A percentile compares a stretch with the other conserved stretches of the same genome.
Conservation (phyloP, 2,329 filamentous ascomycete species). For the Monosporascus sp. region DNA sequence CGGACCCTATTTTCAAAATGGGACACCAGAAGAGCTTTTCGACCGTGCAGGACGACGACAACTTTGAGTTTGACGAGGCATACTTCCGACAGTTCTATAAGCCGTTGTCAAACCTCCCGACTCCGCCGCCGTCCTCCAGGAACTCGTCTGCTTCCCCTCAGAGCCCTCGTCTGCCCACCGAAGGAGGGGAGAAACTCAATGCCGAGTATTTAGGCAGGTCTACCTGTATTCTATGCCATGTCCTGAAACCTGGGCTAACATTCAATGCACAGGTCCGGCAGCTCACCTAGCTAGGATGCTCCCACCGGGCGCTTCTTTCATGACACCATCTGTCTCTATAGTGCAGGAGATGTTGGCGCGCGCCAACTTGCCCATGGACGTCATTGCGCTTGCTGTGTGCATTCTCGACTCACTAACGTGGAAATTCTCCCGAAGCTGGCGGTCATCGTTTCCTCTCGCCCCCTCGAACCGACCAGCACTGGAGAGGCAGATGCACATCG, state of each 20-base stretch:
- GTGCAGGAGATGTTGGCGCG: conserved; percentile 57
- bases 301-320: conserved; percentile 57
- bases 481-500: conserved; percentile 51
- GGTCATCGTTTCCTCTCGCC: conserved; percentile 50
- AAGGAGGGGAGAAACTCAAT: conserved; percentile 41
- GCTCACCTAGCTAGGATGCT: conserved; percentile 63
- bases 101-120: conserved; percentile 63
- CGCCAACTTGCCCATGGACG: conserved; percentile 54
- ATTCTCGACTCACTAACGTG: conserved; percentile 61
- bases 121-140: conserved; percentile 54
- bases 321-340: conserved; percentile 50
- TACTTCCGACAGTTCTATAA: conserved; percentile 58
- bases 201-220: conserved; percentile 36
- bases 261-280: conserved; percentile 48
- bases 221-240: neutral
- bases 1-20: conserved; percentile 18
- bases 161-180: conserved; percentile 37
- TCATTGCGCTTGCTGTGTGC: conserved; percentile 59
- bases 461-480: conserved; percentile 16
- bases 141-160: conserved; percentile 36
- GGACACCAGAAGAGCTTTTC: conserved; percentile 30
- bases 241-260: conserved; percentile 11
- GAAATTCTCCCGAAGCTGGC: conserved; percentile 59
- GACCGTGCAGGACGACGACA: conserved; percentile 31
- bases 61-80: conserved; percentile 45